These are phyloP conservation scores for Pichia cephalocereana DNA, from an alignment of 805 yeast genomes.

Conservation along the genomic window DNA sequence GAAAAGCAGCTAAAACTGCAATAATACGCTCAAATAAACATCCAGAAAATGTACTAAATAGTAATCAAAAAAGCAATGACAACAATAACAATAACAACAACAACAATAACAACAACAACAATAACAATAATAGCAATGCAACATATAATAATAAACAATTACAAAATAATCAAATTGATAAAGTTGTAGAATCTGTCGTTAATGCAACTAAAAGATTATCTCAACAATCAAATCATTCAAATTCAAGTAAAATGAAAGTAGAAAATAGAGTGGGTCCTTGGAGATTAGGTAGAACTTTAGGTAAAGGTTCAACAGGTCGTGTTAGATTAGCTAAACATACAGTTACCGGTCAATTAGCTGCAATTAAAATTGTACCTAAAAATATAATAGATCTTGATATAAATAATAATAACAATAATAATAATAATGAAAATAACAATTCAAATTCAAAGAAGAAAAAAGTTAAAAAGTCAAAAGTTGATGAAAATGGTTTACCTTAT, in stretches of 20 bases:
- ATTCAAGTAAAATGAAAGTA: conserved; percentile 25
- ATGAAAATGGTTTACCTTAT: conserved; percentile 61
- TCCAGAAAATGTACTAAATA: neutral
- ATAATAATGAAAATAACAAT: neutral
- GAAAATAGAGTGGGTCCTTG: conserved; percentile 64
- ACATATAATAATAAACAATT: neutral
- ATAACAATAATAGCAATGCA: too few relatives aligned
- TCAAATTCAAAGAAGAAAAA: conserved; percentile 15
- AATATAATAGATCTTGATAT: conserved; percentile 21
- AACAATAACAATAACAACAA: too few relatives aligned
- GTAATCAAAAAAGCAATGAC: neutral
- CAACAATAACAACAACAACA: too few relatives aligned
- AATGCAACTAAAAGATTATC: conserved; percentile 29
- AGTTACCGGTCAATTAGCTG: conserved; percentile 66
- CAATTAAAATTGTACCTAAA: conserved; percentile 76
- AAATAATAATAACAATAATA: conserved; percentile 1
- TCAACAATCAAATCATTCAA: conserved; percentile 32
- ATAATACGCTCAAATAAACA: neutral
- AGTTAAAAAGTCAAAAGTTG: conserved; percentile 16
- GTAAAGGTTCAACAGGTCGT: conserved; percentile 77
- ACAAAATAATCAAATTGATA: conserved; percentile 25
- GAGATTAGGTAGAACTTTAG: conserved; percentile 70
- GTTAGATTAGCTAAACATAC: conserved; percentile 67
- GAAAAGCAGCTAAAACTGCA: conserved; percentile 20
- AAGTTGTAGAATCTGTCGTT: conserved; percentile 32